Conservation (phyloP, 164 flowering plant genomes). For the Cinnamomum chago region DNA sequence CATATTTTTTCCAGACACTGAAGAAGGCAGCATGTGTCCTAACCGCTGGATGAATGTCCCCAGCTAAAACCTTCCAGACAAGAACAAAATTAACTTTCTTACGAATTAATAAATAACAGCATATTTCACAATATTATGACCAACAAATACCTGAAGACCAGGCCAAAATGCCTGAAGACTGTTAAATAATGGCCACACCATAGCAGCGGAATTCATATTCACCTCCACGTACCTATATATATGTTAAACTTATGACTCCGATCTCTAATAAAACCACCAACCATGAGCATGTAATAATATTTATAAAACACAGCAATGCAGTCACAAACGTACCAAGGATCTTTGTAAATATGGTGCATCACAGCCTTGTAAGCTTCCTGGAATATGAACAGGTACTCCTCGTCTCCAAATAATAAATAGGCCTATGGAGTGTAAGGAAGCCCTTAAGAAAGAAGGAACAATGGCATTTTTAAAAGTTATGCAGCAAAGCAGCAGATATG, state of each 20-base stretch:
- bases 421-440: slow-evolving; percentile 49
- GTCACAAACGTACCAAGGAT: slow-evolving; percentile 73
- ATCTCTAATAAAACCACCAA: background rate
- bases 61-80: slow-evolving; percentile 82
- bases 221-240: slow-evolving; percentile 91
- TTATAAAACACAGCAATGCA: background rate
- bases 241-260: slow-evolving; percentile 3
- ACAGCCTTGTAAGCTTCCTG: slow-evolving; percentile 95
- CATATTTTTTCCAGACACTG: slow-evolving; percentile 95
- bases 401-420: slow-evolving; percentile 87
- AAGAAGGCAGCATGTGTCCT: slow-evolving; percentile 93
- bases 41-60: slow-evolving; percentile 92
- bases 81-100: slow-evolving; percentile 14
- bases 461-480: background rate
- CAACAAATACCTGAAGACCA: slow-evolving; percentile 75
- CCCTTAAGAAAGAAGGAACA: background rate
- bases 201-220: slow-evolving; percentile 94
- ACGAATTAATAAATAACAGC: background rate
- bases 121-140: background rate
- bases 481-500: background rate
- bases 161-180: slow-evolving; percentile 99
- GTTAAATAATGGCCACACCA: slow-evolving; percentile 97
- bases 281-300: background rate
- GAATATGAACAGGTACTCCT: slow-evolving; percentile 88
- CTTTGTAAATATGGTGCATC: slow-evolving; percentile 77